A percentile compares a stretch with the other conserved stretches of the same genome.
These are phyloP conservation scores for Fusarium decemcellulare DNA, from an alignment of 2,329 filamentous ascomycete genomes.

Conservation along the genomic window DNA sequence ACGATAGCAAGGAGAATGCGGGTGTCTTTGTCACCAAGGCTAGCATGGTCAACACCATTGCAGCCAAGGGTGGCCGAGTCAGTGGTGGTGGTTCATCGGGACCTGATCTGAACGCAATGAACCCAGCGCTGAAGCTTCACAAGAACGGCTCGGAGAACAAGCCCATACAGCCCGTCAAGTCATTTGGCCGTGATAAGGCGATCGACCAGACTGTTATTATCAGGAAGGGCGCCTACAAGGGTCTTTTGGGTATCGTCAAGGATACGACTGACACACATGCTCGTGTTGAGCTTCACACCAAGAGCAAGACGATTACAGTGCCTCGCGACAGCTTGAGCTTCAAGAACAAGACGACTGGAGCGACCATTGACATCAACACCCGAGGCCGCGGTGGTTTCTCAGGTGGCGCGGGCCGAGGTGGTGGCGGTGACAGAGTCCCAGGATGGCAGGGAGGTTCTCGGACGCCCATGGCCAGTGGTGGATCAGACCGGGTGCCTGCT, in stretches of 20 bases:
- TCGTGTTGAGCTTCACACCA: slow-evolving; percentile 93
- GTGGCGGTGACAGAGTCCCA: slow-evolving; percentile 61
- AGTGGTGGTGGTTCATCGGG: slow-evolving; percentile 70
- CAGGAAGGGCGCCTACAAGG: slow-evolving; percentile 90
- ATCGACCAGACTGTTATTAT: slow-evolving; percentile 95
- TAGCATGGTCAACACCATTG: slow-evolving; percentile 88
- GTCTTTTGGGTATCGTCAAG: slow-evolving; percentile 93
- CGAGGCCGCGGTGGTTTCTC: slow-evolving; percentile 61
- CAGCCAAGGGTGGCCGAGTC: slow-evolving; percentile 92
- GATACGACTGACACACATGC: slow-evolving; percentile 90
- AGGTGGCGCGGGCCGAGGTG: slow-evolving; percentile 61
- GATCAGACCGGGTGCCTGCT: slow-evolving; percentile 80
- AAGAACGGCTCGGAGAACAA: slow-evolving; percentile 67
- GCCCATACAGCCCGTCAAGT: slow-evolving; percentile 75
- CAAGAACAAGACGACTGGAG: slow-evolving; percentile 87
- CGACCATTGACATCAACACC: slow-evolving; percentile 79
- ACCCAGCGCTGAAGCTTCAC: slow-evolving; percentile 86
- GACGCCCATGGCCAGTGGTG: slow-evolving; percentile 74
- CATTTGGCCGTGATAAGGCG: slow-evolving; percentile 84
- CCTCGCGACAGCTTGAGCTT: slow-evolving; percentile 86
- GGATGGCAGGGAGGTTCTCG: slow-evolving; percentile 77
- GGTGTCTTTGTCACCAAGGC: slow-evolving; percentile 91
- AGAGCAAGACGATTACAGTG: slow-evolving; percentile 91
- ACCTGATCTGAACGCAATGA: slow-evolving; percentile 91
- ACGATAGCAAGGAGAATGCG: slow-evolving; percentile 86